These are phyloP conservation scores for Didymella arachidicola DNA, from an alignment of 2,329 filamentous ascomycete genomes.

Conservation along the genomic window DNA sequence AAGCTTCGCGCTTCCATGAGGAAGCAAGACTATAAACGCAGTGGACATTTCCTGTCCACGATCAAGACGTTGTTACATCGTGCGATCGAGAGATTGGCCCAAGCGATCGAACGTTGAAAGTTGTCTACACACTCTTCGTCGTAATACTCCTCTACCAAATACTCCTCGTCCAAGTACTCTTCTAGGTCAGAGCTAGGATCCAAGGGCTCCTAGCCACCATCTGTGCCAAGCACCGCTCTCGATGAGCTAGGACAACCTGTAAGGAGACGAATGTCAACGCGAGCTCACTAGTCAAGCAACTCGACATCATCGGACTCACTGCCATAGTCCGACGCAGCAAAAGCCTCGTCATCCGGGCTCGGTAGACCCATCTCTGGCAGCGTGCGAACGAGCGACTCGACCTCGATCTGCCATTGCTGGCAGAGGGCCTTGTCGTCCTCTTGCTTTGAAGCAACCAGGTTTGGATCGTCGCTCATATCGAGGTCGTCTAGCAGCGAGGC, in stretches of 20 bases:
- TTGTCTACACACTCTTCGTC: no score
- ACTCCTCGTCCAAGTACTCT: neutral
- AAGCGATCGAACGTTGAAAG: neutral
- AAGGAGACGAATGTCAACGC: neutral
- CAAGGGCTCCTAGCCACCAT: neutral
- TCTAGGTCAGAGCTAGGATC: neutral
- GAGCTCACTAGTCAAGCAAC: conserved; percentile 25
- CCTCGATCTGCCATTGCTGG: conserved; percentile 31
- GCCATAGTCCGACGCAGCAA: conserved; percentile 49
- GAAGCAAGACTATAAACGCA: neutral
- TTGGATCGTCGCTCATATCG: conserved; percentile 30
- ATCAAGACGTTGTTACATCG: neutral
- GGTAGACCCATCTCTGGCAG: conserved; percentile 43
- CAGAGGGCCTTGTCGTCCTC: conserved; percentile 37
- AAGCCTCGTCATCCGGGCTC: conserved; percentile 40
- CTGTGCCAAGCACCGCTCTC: neutral
- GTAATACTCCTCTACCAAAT: no score
- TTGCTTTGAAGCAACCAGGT: conserved; percentile 29
- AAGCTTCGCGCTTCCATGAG: neutral
- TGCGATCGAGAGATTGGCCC: neutral
- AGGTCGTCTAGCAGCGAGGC: conserved; percentile 32
- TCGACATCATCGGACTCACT: conserved; percentile 49
- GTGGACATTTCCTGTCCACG: neutral
- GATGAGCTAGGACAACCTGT: neutral
- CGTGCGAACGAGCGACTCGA: conserved; percentile 33